A percentile compares a stretch with the other conserved stretches of the same genome.
These are phyloP conservation scores for Hippophae rhamnoides DNA, from an alignment of 306 rosid genomes.

Conservation along the genomic window DNA sequence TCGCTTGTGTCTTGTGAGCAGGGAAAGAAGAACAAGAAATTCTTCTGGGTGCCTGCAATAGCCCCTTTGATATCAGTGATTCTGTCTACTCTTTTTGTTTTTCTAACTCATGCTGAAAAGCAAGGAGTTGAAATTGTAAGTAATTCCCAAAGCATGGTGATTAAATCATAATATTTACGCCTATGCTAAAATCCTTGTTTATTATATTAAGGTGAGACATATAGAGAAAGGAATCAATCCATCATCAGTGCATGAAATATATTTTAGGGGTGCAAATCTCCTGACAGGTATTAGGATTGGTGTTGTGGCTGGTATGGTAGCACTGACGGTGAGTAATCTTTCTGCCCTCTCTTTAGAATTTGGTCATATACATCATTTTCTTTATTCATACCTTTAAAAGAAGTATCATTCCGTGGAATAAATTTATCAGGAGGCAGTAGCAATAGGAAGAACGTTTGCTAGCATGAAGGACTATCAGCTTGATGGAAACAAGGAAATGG, in stretches of 20 bases:
- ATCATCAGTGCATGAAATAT: slow-evolving; percentile 54
- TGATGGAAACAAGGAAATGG: slow-evolving; percentile 97
- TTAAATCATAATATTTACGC: background rate
- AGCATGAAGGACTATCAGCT: slow-evolving; percentile 87
- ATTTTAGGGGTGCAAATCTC: slow-evolving; percentile 57
- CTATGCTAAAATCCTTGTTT: slow-evolving; percentile 9
- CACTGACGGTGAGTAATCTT: slow-evolving; percentile 61
- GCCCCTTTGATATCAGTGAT: slow-evolving; percentile 81
- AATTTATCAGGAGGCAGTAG: slow-evolving; percentile 70
- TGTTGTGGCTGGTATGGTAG: slow-evolving; percentile 73
- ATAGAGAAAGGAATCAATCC: slow-evolving; percentile 84
- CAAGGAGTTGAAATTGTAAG: slow-evolving; percentile 86
- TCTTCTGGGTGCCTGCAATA: slow-evolving; percentile 94
- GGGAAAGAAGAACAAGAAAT: slow-evolving; percentile 75
- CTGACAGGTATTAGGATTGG: slow-evolving; percentile 75
- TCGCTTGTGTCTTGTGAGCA: slow-evolving; percentile 26
- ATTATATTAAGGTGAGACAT: slow-evolving; percentile 52
- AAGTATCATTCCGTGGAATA: background rate
- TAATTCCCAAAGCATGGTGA: background rate
- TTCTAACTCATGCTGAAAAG: slow-evolving; percentile 80
- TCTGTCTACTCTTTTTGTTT: slow-evolving; percentile 74
- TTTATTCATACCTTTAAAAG: slow-evolving; percentile 6
- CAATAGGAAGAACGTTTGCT: slow-evolving; percentile 98
- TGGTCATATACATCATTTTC: slow-evolving; percentile 9
- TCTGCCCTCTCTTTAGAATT: slow-evolving; percentile 15